phyloP scores from a whole-genome alignment of 768 basidiomycete species.

The Leccinum broughii region DNA sequence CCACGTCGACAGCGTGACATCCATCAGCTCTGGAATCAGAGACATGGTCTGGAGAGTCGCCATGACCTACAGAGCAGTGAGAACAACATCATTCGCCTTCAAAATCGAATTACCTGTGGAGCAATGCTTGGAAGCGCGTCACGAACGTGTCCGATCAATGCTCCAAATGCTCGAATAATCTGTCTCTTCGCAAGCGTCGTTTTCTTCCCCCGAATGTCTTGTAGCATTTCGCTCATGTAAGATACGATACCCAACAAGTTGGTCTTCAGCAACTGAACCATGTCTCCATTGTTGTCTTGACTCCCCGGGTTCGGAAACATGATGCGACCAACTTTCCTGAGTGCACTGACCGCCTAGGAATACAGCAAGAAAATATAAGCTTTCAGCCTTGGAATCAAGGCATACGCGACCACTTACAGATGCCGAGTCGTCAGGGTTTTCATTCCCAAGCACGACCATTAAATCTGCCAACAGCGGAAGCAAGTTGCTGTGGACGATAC shows the following conservation, averaged over 20 bases:
- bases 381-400: constrained; percentile 29
- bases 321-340: constrained; percentile 44
- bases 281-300: constrained; percentile 35
- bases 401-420: constrained; percentile 47
- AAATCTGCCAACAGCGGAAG: constrained; percentile 73
- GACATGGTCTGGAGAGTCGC: constrained; percentile 92
- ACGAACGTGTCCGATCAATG: constrained; percentile 69
- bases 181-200: constrained; percentile 65
- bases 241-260: constrained; percentile 86
- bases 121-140: constrained; percentile 71
- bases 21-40: constrained; percentile 68
- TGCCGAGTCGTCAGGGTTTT: constrained; percentile 45
- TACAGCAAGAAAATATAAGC: constrained; percentile 34
- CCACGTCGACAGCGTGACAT: constrained; percentile 82
- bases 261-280: constrained; percentile 64
- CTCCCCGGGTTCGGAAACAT: constrained; percentile 27
- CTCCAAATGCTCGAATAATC: constrained; percentile 78
- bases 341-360: constrained; percentile 47
- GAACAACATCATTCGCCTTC: constrained; percentile 4
- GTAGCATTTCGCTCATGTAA: constrained; percentile 81
- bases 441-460: constrained; percentile 76
- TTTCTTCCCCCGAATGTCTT: constrained; percentile 81
- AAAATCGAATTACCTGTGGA: constrained; percentile 67
- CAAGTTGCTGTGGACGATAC: constrained; percentile 64
- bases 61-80: constrained; percentile 68